A percentile compares a stretch with the other conserved stretches of the same genome.
These are phyloP conservation scores for Atalantia buxifolia DNA, from an alignment of 345 rosid genomes.

Conservation along the genomic window DNA sequence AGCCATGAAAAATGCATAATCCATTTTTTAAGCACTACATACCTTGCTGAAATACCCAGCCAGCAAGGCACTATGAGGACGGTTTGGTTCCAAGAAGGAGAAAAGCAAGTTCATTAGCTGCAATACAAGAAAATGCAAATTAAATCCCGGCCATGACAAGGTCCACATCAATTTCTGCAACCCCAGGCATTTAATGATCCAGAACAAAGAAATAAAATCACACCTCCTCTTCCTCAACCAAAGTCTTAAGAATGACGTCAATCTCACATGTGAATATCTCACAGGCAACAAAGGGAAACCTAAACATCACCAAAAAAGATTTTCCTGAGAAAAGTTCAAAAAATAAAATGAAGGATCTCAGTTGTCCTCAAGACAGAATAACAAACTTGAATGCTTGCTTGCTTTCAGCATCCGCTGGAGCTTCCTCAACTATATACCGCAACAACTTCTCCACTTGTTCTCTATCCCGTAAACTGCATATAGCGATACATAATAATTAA, in stretches of 20 bases:
- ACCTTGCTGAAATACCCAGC: conserved; percentile 99
- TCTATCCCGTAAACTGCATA: conserved; percentile 79
- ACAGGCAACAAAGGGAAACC: conserved; percentile 95
- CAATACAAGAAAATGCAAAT: conserved; percentile 20
- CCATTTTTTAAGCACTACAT: conserved; percentile 7
- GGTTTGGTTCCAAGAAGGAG: conserved; percentile 87
- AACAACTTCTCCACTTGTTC: conserved; percentile 91
- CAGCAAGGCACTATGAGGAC: conserved; percentile 78
- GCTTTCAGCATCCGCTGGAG: conserved; percentile 83
- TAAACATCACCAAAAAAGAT: conserved; percentile 19
- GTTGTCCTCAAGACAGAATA: conserved; percentile 8
- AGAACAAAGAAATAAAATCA: conserved; percentile 1
- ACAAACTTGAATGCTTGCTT: conserved; percentile 82
- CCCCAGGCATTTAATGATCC: conserved; percentile 2
- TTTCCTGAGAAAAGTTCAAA: not conserved
- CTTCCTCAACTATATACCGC: conserved; percentile 74
- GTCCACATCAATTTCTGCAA: conserved; percentile 1
- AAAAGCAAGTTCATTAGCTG: conserved; percentile 95
- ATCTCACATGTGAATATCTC: conserved; percentile 98
- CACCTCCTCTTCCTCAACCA: conserved; percentile 97
- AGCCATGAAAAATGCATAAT: not conserved
- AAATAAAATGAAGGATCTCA: not conserved
- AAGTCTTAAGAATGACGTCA: conserved; percentile 89
- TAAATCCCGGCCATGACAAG: conserved; percentile 14
- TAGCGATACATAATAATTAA: conserved; percentile 15